Evolutionary conservation across 768 basidiomycete species (phyloP), one percentile per base, ranked within the genome.

Genomic region (Hortiboletus flavorubellus): DNA sequence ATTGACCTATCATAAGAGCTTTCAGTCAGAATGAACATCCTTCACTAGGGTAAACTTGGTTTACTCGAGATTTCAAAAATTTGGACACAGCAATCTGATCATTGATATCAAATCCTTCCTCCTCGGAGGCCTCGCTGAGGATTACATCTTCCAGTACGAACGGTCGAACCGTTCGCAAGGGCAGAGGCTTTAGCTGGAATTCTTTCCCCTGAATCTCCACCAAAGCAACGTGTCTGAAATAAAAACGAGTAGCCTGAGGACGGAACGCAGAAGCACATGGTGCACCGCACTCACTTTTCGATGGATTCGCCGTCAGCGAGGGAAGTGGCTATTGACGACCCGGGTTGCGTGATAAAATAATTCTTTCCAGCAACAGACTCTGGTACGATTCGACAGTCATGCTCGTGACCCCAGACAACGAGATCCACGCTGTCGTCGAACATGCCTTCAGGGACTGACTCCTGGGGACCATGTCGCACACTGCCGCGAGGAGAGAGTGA

Each of bases 341-440:
- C 97, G 5, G 97, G 97, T 70, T 99, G 97, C 2, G 87, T 83
- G 64, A 99, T 93, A 64, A 82, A 86, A 73, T 99, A 99, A 15
- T 80, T 81, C 70, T 96, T 95, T 12, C 91, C 93, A 5, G 92
- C 86, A 8, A 99, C 96, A 6, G 85, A 80, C 64, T 97, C 93
- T 1, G 97, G 96, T 2, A 84, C 76, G 51, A 96, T 90, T 31
- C 95, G 84, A 65, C 96, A 98, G 70, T 98, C 97, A 67, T 99
- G 97, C 70, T 99, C 97, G 69, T 99, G 97, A 8, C 97, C 97
- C 97, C 97, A 99, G 2, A 99, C 78, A 8, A 99, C 91, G 15
- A 99, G 80, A 63, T 98, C 85, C 35, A 98, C 80, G 63, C 86
- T 89, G 66, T 99, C 93, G 66, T 98, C 96, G 62, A 99, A 99